Evolutionary conservation across 148 eudicot genomes (phyloP), one percentile per base, ranked within the genome.

Genomic region (Diospyros lotus): DNA sequence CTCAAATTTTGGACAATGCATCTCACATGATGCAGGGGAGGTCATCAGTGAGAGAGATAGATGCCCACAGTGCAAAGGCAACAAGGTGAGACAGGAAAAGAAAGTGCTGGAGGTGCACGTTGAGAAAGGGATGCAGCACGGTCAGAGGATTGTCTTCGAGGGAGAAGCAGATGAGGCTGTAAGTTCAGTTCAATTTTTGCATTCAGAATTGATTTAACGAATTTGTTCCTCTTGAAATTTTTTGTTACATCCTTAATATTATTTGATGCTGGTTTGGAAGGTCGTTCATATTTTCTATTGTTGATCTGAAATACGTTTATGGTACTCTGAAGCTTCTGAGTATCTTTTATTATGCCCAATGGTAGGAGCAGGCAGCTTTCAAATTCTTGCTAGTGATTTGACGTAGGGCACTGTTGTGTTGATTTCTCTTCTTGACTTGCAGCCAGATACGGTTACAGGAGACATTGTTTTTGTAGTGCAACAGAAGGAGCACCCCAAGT

Each of bases 11-110:
- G 28, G 28, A 11, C 6, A 7, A 54, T 56, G 13, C 39, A 18
- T 71, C 28, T 64, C 41, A 51, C 40, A 53, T 53, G 67, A 9
- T 75, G 68, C 84, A 83, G 96, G 96, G 6, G 97, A 86, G 86
- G 64, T 72, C 4, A 88, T 92, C 74, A 88, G 79, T 74, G 92
- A 85, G 28, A 86, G 76, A 71, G 97, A 91, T 80, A 79, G 75
- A 65, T 91, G 93, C 82, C 80, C 80, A 1, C 89, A 82, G 72
- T 91, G 97, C 86, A 91, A 86, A 76, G 97, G 86, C 43, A 80
- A 72, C 40, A 89, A 89, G 76, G 84, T 89, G 72, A 40, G 64
- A 9, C 75, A 54, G 42, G 90, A 91, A 77, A 91, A 88, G 81
- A 88, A 85, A 78, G 88, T 88, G 48, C 60, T 92, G 45, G 90